Percentiles rank a stretch among this genome's conserved stretches.
These are phyloP conservation scores for Aspergillus mulundensis DNA, from an alignment of 495 filamentous ascomycete species.

Conservation along the genomic window DNA sequence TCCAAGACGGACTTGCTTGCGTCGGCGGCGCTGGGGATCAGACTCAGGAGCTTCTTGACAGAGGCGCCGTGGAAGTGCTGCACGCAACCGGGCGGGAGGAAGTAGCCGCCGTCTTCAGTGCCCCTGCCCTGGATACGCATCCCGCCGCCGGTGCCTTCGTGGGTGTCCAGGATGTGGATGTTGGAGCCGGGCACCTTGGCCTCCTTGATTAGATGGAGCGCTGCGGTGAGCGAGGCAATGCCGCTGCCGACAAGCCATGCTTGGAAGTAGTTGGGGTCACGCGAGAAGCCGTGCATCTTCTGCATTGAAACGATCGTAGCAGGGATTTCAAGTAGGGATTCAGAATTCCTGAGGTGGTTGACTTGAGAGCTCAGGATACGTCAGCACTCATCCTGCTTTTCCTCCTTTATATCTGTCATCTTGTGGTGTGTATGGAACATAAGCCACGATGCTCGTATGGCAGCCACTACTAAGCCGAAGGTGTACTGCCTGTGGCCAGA, in stretches of 20 bases:
- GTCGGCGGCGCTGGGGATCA: conserved; percentile 19
- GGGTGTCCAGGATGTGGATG: conserved; percentile 35
- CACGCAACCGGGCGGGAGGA: conserved; percentile 25
- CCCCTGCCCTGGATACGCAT: conserved; percentile 31
- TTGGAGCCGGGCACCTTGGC: conserved; percentile 28
- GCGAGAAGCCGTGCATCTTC: background rate
- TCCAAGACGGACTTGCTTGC: conserved; percentile 13
- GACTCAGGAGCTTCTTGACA: conserved; percentile 30
- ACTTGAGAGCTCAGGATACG: too few relatives aligned
- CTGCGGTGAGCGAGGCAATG: conserved; percentile 38
- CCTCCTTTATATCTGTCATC: too few relatives aligned
- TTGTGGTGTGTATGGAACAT: too few relatives aligned
- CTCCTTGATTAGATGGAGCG: conserved; percentile 37
- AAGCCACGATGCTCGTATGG: too few relatives aligned
- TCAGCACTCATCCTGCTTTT: too few relatives aligned
- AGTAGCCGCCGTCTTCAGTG: conserved; percentile 24
- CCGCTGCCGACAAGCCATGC: conserved; percentile 42
- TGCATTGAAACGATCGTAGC: too few relatives aligned
- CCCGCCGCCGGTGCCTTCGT: conserved; percentile 23
- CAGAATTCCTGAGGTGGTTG: too few relatives aligned
- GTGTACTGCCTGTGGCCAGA: too few relatives aligned
- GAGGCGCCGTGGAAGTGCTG: conserved; percentile 35
- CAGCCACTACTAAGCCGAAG: too few relatives aligned
- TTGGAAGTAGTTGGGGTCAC: conserved; percentile 26
- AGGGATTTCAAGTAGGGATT: too few relatives aligned